Base-by-base conservation (phyloP, 2,329 filamentous ascomycete species). In the Verticillium longisporum region DNA sequence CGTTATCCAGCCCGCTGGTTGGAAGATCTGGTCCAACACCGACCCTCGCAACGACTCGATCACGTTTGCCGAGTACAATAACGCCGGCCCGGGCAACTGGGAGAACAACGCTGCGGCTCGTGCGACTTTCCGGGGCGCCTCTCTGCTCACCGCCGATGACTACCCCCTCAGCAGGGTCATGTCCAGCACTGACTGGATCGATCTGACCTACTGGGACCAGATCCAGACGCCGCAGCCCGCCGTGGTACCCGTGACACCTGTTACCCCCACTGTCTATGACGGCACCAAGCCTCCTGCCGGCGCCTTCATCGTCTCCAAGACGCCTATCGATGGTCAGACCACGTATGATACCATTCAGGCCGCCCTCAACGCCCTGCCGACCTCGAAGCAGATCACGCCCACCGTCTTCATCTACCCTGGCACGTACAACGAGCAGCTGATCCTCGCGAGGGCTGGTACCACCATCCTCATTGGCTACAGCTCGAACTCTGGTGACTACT, bases 1-100 rank as follows among this genome's bases (percentile, higher is more conserved):
- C n/a, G 78, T 85, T 21, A 77, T 87, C 64, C 82, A 83, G 61
- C 63, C 71, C 9, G 75, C 75, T 6, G 83, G 83, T 2, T 85
- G 83, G 82, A 70, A 70, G 18, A 66, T 72, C 33, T 86, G 83
- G 83, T 70, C 58, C 7, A 41, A 61, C 5, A 61, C 56, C 4
- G 59, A 61, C 26, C 74, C 73, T 54, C 71, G 65, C 33, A 84
- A 80, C 2, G 77, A 75, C 33, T 66, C 79, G 62, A 79, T 84
- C 15, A 72, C 72, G 13, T 84, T 80, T 61, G 75, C 72, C n/a
- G 84, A 86, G 70, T 85, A 78, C 67, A 73, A 67, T 26, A 86
- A 86, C 67, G 77, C 74, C 13, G 83, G 84, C 1, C 74, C 14
- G 83, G 84, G 2, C 9, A 66, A 61, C 54, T 66, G 65, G 65